Base-by-base conservation (phyloP, 306 rosid species). In the Sicyos baderoa region DNA sequence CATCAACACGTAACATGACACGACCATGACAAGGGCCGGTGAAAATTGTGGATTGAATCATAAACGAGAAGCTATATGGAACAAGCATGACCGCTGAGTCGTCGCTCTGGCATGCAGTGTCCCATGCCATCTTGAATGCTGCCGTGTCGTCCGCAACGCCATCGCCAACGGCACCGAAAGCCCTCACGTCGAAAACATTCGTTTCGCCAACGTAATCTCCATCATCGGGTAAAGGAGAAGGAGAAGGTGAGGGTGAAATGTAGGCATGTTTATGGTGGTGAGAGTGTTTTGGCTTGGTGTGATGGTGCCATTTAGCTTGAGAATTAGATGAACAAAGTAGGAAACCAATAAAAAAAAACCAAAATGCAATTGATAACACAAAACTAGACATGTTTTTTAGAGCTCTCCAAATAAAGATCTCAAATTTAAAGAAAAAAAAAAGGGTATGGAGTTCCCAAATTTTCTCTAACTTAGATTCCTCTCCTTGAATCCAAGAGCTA, bases 111-210 rank as follows among this genome's bases (percentile, higher is more conserved):
- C 95, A 88, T 44, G 91, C 86, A 14, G 81, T 66, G 37, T 88
- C 91, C 95, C 91, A 88, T 23, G 89, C 86, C 83, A 79, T 72
- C 71, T 79, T 80, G 40, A 88, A 81, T 16, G 91, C 87, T 40
- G 72, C 65, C 22, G 89, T 86, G 56, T 88, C 95, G 64, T 88
- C 89, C 6, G 52, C 32, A 66, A 66, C 73, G 21, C 91, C 91
- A 55, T 86, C 78, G 42, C 91, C 95, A 77, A 82, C 68, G 8
- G 89, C 89, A 74, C 95, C 95, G 61, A 82, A 88, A 65, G 72
- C 70, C 49, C 71, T 75, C 22, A 85, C 84, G 23, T 85, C 54
- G 25, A 79, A 79, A 64, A 82, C 76, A 61, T 16, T 23, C 4
- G 18, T 17, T 19, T 51, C 25, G 27, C 49, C 44, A 4, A 27